Conservation (phyloP, 305 asterid species). For the Fraxinus velutina region DNA sequence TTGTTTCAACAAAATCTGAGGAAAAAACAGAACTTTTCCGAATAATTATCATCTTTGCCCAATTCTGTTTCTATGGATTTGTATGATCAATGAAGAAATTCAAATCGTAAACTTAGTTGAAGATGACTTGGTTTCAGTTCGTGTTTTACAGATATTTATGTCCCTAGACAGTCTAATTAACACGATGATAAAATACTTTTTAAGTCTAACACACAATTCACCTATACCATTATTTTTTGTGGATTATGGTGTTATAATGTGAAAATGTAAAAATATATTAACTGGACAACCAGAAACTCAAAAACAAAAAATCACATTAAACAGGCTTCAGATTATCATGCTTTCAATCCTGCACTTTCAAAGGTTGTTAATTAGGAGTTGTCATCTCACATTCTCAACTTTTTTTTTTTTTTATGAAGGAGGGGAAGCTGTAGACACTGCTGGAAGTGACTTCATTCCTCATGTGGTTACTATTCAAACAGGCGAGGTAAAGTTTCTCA, state of each 20-base stretch:
- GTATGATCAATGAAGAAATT: neutral
- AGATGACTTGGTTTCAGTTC: neutral
- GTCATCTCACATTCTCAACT: neutral
- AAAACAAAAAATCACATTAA: neutral
- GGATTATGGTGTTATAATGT: neutral
- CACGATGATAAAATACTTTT: neutral
- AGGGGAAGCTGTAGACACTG: slow-evolving; percentile 11
- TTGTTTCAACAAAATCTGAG: neutral
- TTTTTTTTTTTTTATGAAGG: slow-evolving; percentile 12
- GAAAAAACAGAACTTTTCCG: neutral
- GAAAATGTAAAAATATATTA: neutral
- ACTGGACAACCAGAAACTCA: neutral
- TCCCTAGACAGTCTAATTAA: neutral
- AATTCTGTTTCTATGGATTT: neutral
- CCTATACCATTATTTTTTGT: neutral
- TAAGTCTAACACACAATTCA: neutral
- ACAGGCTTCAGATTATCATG: neutral
- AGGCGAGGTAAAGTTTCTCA: slow-evolving; percentile 35
- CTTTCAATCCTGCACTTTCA: neutral
- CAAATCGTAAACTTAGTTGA: neutral
- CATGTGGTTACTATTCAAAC: slow-evolving; percentile 11
- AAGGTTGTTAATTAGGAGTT: neutral
- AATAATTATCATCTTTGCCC: neutral
- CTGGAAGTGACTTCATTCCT: slow-evolving; percentile 34
- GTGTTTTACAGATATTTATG: neutral